Evolutionary conservation across 805 yeast genomes (phyloP).

Genomic region (Diddensiella transvaalensis): DNA sequence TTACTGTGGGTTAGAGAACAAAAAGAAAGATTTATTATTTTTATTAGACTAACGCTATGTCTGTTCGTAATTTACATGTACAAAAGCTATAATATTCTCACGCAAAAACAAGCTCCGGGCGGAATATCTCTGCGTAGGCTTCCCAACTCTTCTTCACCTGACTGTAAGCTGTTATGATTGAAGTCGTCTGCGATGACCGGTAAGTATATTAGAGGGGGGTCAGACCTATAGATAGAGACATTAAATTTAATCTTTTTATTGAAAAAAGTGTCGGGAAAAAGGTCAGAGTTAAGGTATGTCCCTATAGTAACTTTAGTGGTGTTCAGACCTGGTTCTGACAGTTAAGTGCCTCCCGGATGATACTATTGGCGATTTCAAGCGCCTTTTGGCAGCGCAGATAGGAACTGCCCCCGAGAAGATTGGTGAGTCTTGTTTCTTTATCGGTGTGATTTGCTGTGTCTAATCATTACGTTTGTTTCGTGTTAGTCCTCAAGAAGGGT

Average conservation of each 20-base stretch:
- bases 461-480: slow-evolving; percentile 19
- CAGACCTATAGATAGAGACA: neutral
- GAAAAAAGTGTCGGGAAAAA: slow-evolving; percentile 73
- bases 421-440: no score
- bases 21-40: neutral
- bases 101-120: no score
- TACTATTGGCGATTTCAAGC: slow-evolving; percentile 85
- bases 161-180: slow-evolving; percentile 70
- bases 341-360: slow-evolving; percentile 70
- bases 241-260: slow-evolving; percentile 16
- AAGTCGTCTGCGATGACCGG: slow-evolving; percentile 69
- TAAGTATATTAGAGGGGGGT: slow-evolving; percentile 32
- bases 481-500: slow-evolving; percentile 73
- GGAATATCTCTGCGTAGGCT: neutral
- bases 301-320: neutral
- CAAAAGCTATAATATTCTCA: neutral
- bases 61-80: neutral
- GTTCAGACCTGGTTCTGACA: neutral
- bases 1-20: slow-evolving; percentile 75
- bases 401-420: slow-evolving; percentile 66
- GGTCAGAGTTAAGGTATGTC: slow-evolving; percentile 63
- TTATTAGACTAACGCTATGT: neutral
- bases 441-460: no score
- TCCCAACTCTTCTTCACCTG: neutral
- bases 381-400: slow-evolving; percentile 73